Evolutionary conservation across 306 rosid genomes (phyloP).

Genomic region (Castanea mollissima): DNA sequence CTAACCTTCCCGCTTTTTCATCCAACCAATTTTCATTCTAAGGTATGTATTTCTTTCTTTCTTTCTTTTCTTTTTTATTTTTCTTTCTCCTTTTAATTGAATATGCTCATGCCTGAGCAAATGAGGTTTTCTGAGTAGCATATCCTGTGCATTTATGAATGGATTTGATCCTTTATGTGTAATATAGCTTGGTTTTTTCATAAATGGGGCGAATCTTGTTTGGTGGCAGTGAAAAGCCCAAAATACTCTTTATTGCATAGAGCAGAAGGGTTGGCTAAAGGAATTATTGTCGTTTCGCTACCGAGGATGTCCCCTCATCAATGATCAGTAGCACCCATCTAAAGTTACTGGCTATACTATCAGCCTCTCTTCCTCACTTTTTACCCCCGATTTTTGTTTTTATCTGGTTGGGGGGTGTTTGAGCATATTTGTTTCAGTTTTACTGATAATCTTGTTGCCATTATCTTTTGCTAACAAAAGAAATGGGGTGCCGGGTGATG

Average conservation of each 20-base stretch:
- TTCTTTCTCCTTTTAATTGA: background rate
- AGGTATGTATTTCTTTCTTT: slow-evolving; percentile 39
- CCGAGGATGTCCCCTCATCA: slow-evolving; percentile 31
- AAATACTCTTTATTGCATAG: slow-evolving; percentile 33
- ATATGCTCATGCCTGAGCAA: slow-evolving; percentile 15
- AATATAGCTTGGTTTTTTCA: slow-evolving; percentile 31
- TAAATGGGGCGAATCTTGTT: slow-evolving; percentile 32
- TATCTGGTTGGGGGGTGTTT: too few species aligned
- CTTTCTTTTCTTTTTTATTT: background rate
- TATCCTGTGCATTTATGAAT: slow-evolving; percentile 40
- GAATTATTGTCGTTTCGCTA: slow-evolving; percentile 49
- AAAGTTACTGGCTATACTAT: slow-evolving; percentile 8
- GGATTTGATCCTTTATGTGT: slow-evolving; percentile 25
- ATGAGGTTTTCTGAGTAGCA: slow-evolving; percentile 19
- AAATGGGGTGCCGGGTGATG: background rate
- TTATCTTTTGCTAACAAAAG: background rate
- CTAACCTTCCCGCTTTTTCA: slow-evolving; percentile 24
- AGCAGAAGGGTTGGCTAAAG: slow-evolving; percentile 37
- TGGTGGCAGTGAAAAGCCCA: slow-evolving; percentile 40
- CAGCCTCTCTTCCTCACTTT: slow-evolving; percentile 22
- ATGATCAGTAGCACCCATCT: slow-evolving; percentile 28
- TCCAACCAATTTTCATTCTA: slow-evolving; percentile 36
- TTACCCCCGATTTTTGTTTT: background rate
- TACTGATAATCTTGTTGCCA: background rate
- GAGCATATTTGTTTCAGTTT: background rate